These are phyloP conservation scores for Pleurotus tuber-regium DNA, from an alignment of 768 basidiomycete genomes.

Conservation along the genomic window DNA sequence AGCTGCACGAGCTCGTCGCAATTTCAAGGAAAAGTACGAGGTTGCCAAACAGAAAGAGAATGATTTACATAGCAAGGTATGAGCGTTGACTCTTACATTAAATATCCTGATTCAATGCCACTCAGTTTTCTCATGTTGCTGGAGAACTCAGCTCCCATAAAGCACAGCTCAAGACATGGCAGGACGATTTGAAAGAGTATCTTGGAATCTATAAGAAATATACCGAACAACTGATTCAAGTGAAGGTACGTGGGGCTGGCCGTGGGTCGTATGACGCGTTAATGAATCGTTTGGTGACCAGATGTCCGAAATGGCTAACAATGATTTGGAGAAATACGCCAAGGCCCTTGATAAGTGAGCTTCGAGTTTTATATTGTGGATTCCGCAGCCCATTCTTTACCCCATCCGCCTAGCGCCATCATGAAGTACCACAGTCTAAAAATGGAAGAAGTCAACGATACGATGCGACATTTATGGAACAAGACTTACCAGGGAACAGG, in stretches of 20 bases:
- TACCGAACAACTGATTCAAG: constrained; percentile 88
- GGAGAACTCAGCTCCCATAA: constrained; percentile 80
- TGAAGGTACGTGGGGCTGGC: constrained; percentile 62
- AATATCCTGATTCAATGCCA: neutral
- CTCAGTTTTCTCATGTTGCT: constrained; percentile 72
- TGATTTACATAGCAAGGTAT: constrained; percentile 65
- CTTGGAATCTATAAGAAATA: constrained; percentile 85
- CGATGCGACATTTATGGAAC: constrained; percentile 96
- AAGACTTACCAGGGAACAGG: constrained; percentile 99
- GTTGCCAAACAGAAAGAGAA: constrained; percentile 71
- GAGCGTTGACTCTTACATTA: neutral
- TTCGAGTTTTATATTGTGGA: neutral
- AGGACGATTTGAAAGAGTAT: constrained; percentile 79
- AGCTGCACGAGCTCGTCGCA: constrained; percentile 78
- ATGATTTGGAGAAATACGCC: constrained; percentile 94
- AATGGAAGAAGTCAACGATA: constrained; percentile 99
- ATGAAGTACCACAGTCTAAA: constrained; percentile 98
- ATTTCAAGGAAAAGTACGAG: constrained; percentile 80
- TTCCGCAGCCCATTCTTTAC: constrained; percentile 1
- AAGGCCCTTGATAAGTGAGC: constrained; percentile 95
- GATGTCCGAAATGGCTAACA: constrained; percentile 98
- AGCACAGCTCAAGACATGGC: constrained; percentile 60
- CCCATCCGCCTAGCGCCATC: constrained; percentile 72
- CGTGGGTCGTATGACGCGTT: neutral
- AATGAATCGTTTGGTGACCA: no score